Conservation (phyloP, 2,329 filamentous ascomycete genomes). For the Fusarium ramigenum region DNA sequence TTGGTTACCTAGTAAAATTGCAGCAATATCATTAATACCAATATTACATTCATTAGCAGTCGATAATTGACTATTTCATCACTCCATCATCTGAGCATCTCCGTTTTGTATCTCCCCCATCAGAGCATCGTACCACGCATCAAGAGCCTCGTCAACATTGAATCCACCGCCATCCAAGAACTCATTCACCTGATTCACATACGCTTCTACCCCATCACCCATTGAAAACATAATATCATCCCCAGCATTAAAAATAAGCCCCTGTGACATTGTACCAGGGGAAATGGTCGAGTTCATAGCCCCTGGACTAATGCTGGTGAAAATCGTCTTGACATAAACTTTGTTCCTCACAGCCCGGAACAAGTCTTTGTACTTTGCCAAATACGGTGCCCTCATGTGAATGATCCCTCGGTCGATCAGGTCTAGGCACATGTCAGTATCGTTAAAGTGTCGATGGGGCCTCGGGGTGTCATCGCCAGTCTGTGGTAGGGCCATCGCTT, state of each 20-base stretch:
- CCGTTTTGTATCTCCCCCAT: constrained; percentile 1
- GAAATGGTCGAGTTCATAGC: not conserved
- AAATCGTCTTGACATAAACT: not conserved
- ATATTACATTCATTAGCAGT: rapidly evolving
- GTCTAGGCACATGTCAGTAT: not conserved
- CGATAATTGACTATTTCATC: not conserved
- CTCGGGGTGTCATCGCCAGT: rapidly evolving
- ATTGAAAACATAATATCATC: not conserved
- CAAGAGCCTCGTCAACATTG: constrained; percentile 3
- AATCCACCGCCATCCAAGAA: not conserved
- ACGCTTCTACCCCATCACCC: not conserved
- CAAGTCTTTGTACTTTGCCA: not conserved
- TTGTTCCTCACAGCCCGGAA: not conserved
- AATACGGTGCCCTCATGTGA: not conserved
- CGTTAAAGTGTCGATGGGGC: not conserved
- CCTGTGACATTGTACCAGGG: not conserved
- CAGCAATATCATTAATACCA: rapidly evolving
- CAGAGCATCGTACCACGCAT: constrained; percentile 1
- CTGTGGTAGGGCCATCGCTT: not conserved
- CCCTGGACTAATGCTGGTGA: not conserved
- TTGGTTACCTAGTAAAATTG: rapidly evolving
- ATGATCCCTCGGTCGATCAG: rapidly evolving
- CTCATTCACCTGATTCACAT: not conserved
- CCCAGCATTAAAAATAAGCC: rapidly evolving
- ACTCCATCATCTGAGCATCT: not conserved